phyloP scores from a whole-genome alignment of 208 protist genomes.

The Wallacemonas sp. region DNA sequence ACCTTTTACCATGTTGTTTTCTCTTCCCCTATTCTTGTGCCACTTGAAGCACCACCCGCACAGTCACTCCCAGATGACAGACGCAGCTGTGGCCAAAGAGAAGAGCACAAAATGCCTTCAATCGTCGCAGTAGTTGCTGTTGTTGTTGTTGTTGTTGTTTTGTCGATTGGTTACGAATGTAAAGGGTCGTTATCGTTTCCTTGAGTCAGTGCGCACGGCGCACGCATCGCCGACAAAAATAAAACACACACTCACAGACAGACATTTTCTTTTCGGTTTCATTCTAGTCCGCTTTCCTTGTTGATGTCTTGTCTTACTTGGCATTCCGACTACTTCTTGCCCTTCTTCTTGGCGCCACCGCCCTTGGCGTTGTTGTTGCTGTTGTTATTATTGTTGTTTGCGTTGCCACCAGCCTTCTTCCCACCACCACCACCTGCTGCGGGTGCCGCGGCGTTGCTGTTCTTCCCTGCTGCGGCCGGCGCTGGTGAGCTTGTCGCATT shows the following conservation, averaged over 20 bases:
- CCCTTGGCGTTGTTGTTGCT: constrained; percentile 17
- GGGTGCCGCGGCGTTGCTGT: background rate
- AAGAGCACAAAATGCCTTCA: too few species aligned
- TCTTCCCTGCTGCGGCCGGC: background rate
- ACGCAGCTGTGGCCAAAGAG: too few species aligned
- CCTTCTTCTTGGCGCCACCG: constrained; percentile 30
- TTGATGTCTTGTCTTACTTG: too few species aligned
- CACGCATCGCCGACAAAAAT: too few species aligned
- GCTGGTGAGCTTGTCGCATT: background rate
- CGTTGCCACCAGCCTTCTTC: background rate
- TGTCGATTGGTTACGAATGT: too few species aligned
- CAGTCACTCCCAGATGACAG: too few species aligned
- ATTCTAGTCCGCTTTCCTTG: background rate
- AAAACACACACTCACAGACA: too few species aligned
- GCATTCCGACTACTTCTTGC: constrained; percentile 23
- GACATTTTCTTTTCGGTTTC: background rate
- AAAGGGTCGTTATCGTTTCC: too few species aligned
- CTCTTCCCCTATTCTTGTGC: background rate
- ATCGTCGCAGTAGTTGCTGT: too few species aligned
- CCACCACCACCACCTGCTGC: background rate
- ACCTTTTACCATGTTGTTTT: background rate
- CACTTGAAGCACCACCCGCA: too few species aligned
- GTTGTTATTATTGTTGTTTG: constrained; percentile 11
- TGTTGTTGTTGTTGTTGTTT: too few species aligned
- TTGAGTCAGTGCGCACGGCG: too few species aligned